phyloP scores from a whole-genome alignment of 139 green algal species.

The Coelastrella sp. region DNA sequence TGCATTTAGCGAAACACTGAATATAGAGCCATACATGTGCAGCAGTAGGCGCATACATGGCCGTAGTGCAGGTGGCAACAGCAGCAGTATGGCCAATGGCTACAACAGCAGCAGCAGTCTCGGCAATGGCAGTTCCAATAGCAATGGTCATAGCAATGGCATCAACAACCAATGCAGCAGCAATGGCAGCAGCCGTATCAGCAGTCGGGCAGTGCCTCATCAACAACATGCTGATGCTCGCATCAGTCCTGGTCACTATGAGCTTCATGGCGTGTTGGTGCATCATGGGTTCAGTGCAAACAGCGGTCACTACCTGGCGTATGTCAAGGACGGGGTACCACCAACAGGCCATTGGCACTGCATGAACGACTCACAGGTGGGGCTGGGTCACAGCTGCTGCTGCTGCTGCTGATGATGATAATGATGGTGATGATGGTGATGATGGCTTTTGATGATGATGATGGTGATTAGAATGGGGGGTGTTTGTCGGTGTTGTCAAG shows the following conservation, averaged over 20 bases:
- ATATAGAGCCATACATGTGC: conserved; percentile 78
- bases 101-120: conserved; percentile 21
- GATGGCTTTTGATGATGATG: no score
- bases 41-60: not conserved
- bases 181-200: not conserved
- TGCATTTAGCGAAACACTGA: conserved; percentile 74
- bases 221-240: not conserved
- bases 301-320: conserved; percentile 89
- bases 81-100: conserved; percentile 7
- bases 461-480: no score
- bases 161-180: not conserved
- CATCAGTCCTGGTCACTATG: conserved; percentile 65
- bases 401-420: no score
- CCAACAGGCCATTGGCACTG: conserved; percentile 78
- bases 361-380: conserved; percentile 78
- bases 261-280: conserved; percentile 87
- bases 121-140: not conserved
- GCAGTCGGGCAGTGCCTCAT: not conserved
- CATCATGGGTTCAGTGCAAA: conserved; percentile 81
- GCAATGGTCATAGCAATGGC: not conserved
- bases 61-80: conserved; percentile 4
- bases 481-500: no score
- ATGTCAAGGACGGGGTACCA: conserved; percentile 64
- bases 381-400: no score
- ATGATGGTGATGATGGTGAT: no score